Conservation (phyloP, 2,329 filamentous ascomycete species). For the Epichloe coenophiala region DNA sequence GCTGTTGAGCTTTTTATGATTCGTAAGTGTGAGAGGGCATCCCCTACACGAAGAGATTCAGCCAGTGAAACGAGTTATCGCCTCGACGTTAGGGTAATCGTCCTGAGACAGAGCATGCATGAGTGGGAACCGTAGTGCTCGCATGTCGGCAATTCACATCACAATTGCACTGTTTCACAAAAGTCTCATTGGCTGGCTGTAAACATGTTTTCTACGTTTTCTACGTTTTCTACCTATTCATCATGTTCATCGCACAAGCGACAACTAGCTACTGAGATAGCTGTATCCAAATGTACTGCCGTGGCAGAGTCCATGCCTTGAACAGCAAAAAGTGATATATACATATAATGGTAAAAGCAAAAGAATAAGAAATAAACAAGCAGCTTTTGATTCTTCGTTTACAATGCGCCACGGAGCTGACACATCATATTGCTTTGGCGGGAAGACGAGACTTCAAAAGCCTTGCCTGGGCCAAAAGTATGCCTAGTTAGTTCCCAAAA, state of each 20-base stretch:
- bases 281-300: neutral
- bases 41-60: no score
- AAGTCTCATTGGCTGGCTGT: neutral
- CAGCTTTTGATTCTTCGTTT: neutral
- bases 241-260: neutral
- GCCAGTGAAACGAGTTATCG: no score
- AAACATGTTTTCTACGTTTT: neutral
- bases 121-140: neutral
- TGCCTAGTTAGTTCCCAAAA: neutral
- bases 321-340: neutral
- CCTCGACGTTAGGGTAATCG: no score
- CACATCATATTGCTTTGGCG: neutral
- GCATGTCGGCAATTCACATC: neutral
- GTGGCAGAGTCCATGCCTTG: neutral
- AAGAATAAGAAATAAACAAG: neutral
- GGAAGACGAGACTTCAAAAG: neutral
- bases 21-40: no score
- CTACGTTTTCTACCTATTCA: neutral
- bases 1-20: slow-evolving; percentile 43
- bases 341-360: slow-evolving; percentile 2
- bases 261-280: neutral
- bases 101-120: no score
- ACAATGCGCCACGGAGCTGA: neutral
- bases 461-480: no score
- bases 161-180: neutral